phyloP scores from a whole-genome alignment of 2,329 filamentous ascomycete genomes.

The Fusarium burgessii region DNA sequence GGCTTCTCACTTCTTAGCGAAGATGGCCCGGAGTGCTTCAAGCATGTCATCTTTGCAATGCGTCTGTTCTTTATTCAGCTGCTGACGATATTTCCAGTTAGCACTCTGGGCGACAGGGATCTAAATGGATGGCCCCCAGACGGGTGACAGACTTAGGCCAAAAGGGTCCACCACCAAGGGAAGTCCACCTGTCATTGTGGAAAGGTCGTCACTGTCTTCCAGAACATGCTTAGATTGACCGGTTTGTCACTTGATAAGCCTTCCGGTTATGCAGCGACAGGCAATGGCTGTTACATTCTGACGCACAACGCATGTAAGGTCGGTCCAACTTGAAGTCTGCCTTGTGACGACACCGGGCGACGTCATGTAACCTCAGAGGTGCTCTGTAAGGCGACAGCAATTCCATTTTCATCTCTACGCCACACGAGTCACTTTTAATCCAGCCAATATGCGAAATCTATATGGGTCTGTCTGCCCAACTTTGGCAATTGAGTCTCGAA shows the following conservation, averaged over 20 bases:
- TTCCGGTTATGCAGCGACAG: background rate
- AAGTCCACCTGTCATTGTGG: conserved; percentile 16
- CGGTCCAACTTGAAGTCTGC: background rate
- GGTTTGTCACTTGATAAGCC: background rate
- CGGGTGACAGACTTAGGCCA: conserved; percentile 15
- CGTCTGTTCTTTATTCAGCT: conserved; percentile 17
- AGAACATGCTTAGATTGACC: conserved; percentile 7
- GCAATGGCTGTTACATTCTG: background rate
- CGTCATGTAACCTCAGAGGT: background rate
- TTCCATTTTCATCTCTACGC: conserved; percentile 15
- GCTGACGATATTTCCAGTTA: conserved; percentile 27
- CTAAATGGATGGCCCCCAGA: conserved; percentile 31
- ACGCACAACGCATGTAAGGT: background rate
- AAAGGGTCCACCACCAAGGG: conserved; percentile 16
- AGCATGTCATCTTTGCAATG: background rate
- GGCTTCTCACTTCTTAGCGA: background rate
- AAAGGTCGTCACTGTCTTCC: background rate
- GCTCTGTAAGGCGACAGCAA: background rate
- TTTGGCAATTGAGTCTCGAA: background rate
- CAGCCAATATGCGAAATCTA: conserved; percentile 9
- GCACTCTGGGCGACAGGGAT: conserved; percentile 25
- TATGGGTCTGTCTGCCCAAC: conserved; percentile 5
- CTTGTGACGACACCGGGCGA: background rate
- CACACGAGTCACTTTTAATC: conserved; percentile 14
- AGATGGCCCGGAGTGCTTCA: conserved; percentile 2